Conservation (phyloP, 2,329 filamentous ascomycete genomes). For the Claviceps sp. region DNA sequence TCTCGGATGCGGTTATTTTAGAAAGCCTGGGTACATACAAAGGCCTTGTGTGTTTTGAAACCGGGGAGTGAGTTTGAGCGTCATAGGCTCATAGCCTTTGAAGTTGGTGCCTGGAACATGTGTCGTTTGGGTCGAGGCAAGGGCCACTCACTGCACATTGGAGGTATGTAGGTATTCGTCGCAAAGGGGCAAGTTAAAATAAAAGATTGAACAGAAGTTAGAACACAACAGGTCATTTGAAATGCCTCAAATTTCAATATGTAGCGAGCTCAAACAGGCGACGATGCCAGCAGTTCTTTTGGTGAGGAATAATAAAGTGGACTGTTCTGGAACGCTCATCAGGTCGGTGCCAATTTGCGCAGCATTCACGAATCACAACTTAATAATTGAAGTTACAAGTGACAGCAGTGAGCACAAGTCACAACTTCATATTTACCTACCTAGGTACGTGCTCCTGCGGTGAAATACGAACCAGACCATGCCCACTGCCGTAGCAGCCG, state of each 20-base stretch:
- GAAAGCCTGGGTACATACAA: not conserved
- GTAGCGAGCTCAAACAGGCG: not conserved
- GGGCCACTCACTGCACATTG: not conserved
- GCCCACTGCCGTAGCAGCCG: not conserved
- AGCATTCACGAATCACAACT: too few relatives aligned
- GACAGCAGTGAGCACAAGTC: too few relatives aligned
- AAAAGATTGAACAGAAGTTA: not conserved
- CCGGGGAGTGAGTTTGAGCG: not conserved
- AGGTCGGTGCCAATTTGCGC: not conserved
- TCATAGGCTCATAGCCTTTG: not conserved
- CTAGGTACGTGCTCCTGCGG: not conserved
- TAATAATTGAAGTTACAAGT: too few relatives aligned
- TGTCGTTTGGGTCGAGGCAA: not conserved
- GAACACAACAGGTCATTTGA: not conserved
- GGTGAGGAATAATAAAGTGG: not conserved
- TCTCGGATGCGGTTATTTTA: not conserved
- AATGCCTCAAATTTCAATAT: not conserved
- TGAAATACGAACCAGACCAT: not conserved
- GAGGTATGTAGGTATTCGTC: too few relatives aligned
- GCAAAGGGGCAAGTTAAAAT: not conserved
- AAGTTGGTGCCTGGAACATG: not conserved
- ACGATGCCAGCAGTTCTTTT: not conserved
- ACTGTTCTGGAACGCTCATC: not conserved
- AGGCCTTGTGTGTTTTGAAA: not conserved
- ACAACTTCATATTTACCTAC: too few relatives aligned